Conservation (phyloP, 306 rosid species). For the Citrullus mucosospermus region DNA sequence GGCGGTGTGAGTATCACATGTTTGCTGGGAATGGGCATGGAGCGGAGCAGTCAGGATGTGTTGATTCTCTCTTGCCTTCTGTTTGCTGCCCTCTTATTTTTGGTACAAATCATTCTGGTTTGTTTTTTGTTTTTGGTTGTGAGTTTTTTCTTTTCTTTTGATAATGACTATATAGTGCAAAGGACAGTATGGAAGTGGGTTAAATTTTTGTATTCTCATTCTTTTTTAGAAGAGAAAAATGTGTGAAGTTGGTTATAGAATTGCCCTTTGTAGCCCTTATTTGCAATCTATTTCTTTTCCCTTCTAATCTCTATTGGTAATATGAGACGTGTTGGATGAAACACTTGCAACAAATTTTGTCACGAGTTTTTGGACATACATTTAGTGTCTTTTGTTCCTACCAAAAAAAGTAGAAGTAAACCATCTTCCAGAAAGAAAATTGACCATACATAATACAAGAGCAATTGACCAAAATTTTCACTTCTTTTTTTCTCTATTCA, state of each 20-base stretch:
- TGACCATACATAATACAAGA: too few relatives aligned
- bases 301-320: too few relatives aligned
- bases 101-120: slow-evolving; percentile 1
- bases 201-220: neutral
- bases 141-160: neutral
- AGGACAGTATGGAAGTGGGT: neutral
- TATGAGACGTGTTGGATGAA: too few relatives aligned
- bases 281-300: too few relatives aligned
- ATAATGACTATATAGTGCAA: neutral
- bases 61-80: neutral
- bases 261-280: neutral
- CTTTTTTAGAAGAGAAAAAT: neutral
- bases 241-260: neutral
- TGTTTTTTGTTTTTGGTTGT: neutral
- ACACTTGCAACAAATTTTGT: too few relatives aligned
- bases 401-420: too few relatives aligned
- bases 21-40: neutral
- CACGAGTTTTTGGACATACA: too few relatives aligned
- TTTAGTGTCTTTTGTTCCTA: too few relatives aligned
- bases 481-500: too few relatives aligned
- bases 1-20: neutral
- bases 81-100: slow-evolving; percentile 2
- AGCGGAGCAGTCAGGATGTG: neutral
- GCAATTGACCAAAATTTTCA: too few relatives aligned
- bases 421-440: too few relatives aligned